These are phyloP conservation scores for Calonectria multiphialidica DNA, from an alignment of 2,329 filamentous ascomycete species.

Conservation along the genomic window DNA sequence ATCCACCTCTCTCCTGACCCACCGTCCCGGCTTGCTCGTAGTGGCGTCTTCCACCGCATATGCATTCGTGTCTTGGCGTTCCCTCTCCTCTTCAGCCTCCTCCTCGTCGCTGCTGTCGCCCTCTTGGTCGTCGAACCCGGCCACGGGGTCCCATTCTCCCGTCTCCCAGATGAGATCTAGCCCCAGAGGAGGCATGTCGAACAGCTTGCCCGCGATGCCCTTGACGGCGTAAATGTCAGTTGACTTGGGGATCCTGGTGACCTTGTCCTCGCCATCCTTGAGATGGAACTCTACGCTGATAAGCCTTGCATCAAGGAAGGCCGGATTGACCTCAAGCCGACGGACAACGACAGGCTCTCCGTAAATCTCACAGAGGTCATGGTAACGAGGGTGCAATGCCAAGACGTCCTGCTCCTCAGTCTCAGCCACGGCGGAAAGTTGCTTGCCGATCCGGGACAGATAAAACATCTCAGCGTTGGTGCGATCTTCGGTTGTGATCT, in stretches of 20 bases:
- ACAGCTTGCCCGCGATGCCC: conserved; percentile 80
- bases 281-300: conserved; percentile 71
- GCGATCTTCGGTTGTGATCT: conserved; percentile 79
- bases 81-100: conserved; percentile 53
- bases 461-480: conserved; percentile 95
- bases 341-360: conserved; percentile 76
- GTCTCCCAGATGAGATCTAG: conserved; percentile 87
- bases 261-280: conserved; percentile 43
- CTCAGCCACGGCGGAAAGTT: conserved; percentile 73
- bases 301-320: conserved; percentile 85
- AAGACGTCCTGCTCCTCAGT: conserved; percentile 67
- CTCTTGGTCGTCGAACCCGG: conserved; percentile 70
- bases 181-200: conserved; percentile 72
- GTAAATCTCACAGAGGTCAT: conserved; percentile 80
- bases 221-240: conserved; percentile 87
- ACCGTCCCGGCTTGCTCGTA: conserved; percentile 63
- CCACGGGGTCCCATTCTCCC: conserved; percentile 87
- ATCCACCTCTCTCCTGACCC: conserved; percentile 83
- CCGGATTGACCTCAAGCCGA: conserved; percentile 73
- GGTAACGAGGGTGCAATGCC: conserved; percentile 76
- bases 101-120: conserved; percentile 67
- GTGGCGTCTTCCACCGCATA: conserved; percentile 42
- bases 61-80: conserved; percentile 30
- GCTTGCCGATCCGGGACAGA: conserved; percentile 83
- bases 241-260: conserved; percentile 75